Percentiles rank a stretch among this genome's conserved stretches.
Evolutionary conservation across 1,284 basidiomycete species (phyloP).

Genomic region (Rhodotorula sp.): DNA sequence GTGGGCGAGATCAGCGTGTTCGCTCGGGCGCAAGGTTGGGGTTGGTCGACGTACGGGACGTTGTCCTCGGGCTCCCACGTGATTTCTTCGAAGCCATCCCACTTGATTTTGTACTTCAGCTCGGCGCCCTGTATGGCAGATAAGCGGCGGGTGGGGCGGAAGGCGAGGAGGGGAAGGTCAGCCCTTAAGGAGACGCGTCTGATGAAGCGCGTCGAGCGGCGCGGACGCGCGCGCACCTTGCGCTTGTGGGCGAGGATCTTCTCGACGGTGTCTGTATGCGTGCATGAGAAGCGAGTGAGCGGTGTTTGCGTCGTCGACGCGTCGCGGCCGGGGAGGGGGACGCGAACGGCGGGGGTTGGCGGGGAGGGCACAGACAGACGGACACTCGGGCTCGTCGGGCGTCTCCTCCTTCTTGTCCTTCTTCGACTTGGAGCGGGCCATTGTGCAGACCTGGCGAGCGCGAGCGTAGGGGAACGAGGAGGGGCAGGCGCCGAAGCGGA

Average conservation of each 20-base stretch:
- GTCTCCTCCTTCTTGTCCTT: background rate
- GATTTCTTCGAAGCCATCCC: conserved; percentile 23
- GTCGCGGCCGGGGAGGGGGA: background rate
- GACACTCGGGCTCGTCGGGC: no score
- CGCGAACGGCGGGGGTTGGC: no score
- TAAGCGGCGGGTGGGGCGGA: background rate
- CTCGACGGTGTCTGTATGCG: conserved; percentile 18
- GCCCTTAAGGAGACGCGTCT: background rate
- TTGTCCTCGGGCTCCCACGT: conserved; percentile 27
- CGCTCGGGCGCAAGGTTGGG: background rate
- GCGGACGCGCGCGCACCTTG: conserved; percentile 1
- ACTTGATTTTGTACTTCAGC: conserved; percentile 24
- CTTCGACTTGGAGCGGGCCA: background rate
- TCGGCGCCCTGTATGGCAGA: background rate
- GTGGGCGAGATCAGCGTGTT: background rate
- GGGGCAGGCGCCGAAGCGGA: background rate
- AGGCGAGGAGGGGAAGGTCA: no score
- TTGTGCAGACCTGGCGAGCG: background rate
- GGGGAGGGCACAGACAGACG: background rate
- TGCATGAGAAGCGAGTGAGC: background rate
- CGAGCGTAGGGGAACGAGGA: background rate
- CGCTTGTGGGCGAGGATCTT: conserved; percentile 19
- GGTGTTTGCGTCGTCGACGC: background rate
- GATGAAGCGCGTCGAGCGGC: background rate
- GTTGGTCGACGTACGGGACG: conserved; percentile 11